Evolutionary conservation across 2,329 filamentous ascomycete species (phyloP).

Genomic region (Aureobasidium sp.): DNA sequence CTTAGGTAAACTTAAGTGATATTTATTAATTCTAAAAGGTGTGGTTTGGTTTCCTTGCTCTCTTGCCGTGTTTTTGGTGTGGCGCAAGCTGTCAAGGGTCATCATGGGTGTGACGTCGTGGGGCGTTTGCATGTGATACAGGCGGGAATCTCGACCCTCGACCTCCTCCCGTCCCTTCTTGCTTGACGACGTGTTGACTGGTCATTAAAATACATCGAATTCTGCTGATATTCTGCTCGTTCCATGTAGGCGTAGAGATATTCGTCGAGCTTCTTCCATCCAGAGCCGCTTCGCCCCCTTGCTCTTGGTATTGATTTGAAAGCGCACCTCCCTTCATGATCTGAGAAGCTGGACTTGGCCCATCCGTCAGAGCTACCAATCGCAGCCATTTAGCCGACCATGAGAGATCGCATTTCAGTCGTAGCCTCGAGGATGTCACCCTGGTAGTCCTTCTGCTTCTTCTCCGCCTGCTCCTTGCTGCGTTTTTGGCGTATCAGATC

Average conservation of each 20-base stretch:
- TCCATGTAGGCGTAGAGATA: no score
- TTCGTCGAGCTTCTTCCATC: no score
- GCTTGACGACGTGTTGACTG: background rate
- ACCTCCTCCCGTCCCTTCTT: background rate
- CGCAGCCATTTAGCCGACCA: background rate
- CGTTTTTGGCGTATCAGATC: background rate
- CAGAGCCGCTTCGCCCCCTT: background rate
- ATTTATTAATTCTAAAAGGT: background rate
- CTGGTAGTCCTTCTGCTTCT: background rate
- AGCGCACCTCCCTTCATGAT: background rate
- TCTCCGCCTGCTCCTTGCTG: background rate
- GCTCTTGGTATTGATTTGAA: no score
- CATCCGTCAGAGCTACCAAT: background rate
- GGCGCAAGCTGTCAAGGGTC: slow-evolving; percentile 3
- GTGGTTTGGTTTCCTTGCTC: background rate
- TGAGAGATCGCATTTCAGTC: background rate
- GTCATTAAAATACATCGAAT: background rate
- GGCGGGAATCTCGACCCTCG: background rate
- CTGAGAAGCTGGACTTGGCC: background rate
- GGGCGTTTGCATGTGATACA: background rate
- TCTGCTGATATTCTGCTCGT: background rate
- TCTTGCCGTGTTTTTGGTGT: background rate
- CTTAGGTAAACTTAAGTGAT: background rate
- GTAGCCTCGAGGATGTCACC: background rate
- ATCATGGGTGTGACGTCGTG: background rate